phyloP scores from a whole-genome alignment of 1,284 basidiomycete species.

The Naganishia liquefaciens region DNA sequence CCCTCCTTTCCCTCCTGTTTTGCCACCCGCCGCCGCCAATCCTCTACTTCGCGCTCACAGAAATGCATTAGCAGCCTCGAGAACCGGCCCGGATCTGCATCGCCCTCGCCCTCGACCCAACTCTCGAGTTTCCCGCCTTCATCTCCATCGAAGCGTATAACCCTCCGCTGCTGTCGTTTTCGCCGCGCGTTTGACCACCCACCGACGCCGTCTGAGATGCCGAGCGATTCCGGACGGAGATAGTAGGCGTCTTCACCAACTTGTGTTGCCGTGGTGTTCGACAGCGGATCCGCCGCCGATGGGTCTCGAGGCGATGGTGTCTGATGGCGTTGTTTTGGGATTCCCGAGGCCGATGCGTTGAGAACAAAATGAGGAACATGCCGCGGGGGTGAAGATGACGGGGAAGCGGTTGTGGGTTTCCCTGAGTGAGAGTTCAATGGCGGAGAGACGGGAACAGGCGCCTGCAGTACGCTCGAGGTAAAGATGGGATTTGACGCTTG shows the following conservation, averaged over 20 bases:
- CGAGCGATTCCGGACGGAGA: conserved; percentile 48
- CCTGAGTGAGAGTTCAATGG: not conserved
- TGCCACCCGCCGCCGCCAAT: conserved; percentile 2
- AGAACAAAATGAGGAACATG: not conserved
- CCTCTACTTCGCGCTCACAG: conserved; percentile 44
- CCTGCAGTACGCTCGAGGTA: no score
- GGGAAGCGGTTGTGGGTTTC: conserved; percentile 7
- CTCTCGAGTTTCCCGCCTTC: conserved; percentile 3
- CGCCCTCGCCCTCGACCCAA: conserved; percentile 20
- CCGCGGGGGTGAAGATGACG: not conserved
- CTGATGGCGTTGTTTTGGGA: conserved; percentile 27
- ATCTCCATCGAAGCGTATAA: conserved; percentile 7
- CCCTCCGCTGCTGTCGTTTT: conserved; percentile 12
- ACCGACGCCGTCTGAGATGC: conserved; percentile 55
- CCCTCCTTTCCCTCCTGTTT: conserved; percentile 1
- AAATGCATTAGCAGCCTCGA: conserved; percentile 51
- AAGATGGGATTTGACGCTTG: not conserved
- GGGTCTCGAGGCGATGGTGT: conserved; percentile 6
- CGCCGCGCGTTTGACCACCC: conserved; percentile 42
- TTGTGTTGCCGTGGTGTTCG: conserved; percentile 26
- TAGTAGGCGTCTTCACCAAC: conserved; percentile 56
- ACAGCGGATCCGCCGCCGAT: not conserved
- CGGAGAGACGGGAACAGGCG: not conserved
- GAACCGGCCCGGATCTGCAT: conserved; percentile 49
- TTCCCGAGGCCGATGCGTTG: conserved; percentile 20